Percentiles rank a stretch among this genome's conserved stretches.
phyloP scores from a whole-genome alignment of 352 stramenopile species.

The Pythium monospermum region DNA sequence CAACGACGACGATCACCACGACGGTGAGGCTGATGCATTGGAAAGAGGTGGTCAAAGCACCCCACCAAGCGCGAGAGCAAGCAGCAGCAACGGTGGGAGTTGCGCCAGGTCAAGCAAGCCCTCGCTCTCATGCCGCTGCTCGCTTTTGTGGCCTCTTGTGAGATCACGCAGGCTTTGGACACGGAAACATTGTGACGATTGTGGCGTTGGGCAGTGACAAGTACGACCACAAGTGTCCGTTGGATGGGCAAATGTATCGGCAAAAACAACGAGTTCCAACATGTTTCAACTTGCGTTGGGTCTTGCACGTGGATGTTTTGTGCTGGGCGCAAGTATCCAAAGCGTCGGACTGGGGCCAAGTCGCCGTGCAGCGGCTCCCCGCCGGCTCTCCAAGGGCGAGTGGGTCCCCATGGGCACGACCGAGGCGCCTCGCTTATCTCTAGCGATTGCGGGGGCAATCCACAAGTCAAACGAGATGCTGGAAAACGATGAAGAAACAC shows the following conservation, averaged over 20 bases:
- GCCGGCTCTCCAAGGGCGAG: constrained; percentile 22
- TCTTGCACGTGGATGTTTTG: constrained; percentile 84
- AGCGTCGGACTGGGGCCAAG: constrained; percentile 45
- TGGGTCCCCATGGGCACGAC: constrained; percentile 15
- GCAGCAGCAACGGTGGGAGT: too few relatives aligned
- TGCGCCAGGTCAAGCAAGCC: too few relatives aligned
- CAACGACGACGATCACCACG: too few relatives aligned
- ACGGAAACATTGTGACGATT: constrained; percentile 92
- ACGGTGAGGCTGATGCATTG: too few relatives aligned
- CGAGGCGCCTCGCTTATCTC: too few relatives aligned
- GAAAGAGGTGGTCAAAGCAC: too few relatives aligned
- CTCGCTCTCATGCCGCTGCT: background rate
- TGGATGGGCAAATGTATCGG: constrained; percentile 95
- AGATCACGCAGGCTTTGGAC: constrained; percentile 43
- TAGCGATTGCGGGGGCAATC: too few relatives aligned
- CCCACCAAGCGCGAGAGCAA: too few relatives aligned
- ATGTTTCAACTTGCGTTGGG: constrained; percentile 82
- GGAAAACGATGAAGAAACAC: too few relatives aligned
- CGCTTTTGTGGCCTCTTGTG: constrained; percentile 68
- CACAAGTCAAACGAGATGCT: too few relatives aligned
- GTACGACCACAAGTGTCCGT: constrained; percentile 90
- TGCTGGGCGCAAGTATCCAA: constrained; percentile 52
- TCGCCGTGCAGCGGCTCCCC: constrained; percentile 32
- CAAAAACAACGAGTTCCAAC: constrained; percentile 89
- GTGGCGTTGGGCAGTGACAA: constrained; percentile 88